Percentiles rank a stretch among this genome's conserved stretches.
phyloP scores from a whole-genome alignment of 2,329 filamentous ascomycete genomes.

The Fragosphaeria purpurea region DNA sequence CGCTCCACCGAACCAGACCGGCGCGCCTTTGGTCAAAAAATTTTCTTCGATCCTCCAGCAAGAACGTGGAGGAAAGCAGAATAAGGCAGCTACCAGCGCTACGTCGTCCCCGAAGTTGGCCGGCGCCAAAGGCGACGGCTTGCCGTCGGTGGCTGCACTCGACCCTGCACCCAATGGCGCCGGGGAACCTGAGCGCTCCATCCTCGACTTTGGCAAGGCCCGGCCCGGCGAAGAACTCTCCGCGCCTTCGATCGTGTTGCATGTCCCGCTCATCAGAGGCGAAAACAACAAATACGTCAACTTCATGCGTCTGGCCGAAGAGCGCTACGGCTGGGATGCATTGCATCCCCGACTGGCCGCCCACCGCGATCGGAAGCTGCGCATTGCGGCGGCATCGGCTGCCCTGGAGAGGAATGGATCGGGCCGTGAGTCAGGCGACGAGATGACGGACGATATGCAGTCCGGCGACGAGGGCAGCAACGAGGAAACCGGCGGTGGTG shows the following conservation, averaged over 20 bases:
- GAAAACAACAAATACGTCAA: constrained; percentile 88
- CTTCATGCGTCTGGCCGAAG: constrained; percentile 86
- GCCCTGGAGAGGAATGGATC: constrained; percentile 69
- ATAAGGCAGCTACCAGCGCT: constrained; percentile 22
- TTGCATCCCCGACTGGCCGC: constrained; percentile 85
- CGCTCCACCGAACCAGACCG: constrained; percentile 2
- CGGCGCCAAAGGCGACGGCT: constrained; percentile 33
- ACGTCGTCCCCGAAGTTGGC: constrained; percentile 41
- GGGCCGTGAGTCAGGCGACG: constrained; percentile 60
- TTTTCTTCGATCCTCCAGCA: constrained; percentile 34
- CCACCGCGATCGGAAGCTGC: constrained; percentile 74
- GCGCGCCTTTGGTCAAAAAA: constrained; percentile 28
- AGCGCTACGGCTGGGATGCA: constrained; percentile 88
- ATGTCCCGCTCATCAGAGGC: constrained; percentile 63
- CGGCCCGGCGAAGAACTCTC: constrained; percentile 48
- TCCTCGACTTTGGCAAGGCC: constrained; percentile 51
- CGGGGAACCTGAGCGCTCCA: constrained; percentile 38
- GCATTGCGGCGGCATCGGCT: constrained; percentile 80
- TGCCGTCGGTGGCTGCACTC: constrained; percentile 21
- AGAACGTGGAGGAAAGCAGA: constrained; percentile 29
- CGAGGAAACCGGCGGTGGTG: constrained; percentile 64
- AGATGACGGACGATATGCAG: constrained; percentile 66
- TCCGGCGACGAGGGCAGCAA: constrained; percentile 73
- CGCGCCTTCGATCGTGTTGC: constrained; percentile 71
- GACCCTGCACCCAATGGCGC: constrained; percentile 19